Evolutionary conservation across 169 alveolate species (phyloP).

Genomic region (Plasmodium billcollinsi): DNA sequence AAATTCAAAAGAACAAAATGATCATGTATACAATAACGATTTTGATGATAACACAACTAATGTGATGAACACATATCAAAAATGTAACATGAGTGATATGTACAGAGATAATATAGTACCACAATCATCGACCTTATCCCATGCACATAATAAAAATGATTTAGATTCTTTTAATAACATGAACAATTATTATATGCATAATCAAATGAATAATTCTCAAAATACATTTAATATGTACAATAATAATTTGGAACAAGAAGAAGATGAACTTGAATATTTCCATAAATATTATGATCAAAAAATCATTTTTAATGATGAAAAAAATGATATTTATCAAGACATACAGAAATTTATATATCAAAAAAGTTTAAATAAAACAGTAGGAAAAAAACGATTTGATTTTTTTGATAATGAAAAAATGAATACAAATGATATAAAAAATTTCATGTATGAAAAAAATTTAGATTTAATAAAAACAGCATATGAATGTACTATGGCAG

Average conservation of each 20-base stretch:
- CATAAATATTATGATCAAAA: constrained; percentile 42
- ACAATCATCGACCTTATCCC: too few relatives aligned
- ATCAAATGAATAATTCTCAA: not conserved
- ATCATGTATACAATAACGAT: not conserved
- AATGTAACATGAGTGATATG: too few relatives aligned
- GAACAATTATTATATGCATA: not conserved
- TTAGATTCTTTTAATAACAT: not conserved
- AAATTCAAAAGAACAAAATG: constrained; percentile 21
- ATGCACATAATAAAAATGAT: not conserved
- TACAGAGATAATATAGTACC: too few relatives aligned
- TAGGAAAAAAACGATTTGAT: constrained; percentile 4
- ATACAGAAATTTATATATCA: constrained; percentile 26
- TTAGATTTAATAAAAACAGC: constrained; percentile 80
- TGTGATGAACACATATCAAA: not conserved
- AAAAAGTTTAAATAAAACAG: not conserved
- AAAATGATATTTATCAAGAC: constrained; percentile 4
- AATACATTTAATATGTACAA: not conserved
- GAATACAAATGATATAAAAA: constrained; percentile 47
- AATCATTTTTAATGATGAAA: constrained; percentile 14
- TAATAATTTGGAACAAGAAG: not conserved
- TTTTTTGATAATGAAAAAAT: constrained; percentile 29
- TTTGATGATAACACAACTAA: constrained; percentile 41
- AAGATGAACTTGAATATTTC: constrained; percentile 25
- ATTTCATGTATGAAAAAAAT: constrained; percentile 75
- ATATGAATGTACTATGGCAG: constrained; percentile 83